Evolutionary conservation across 345 rosid genomes (phyloP).

Genomic region (Combretum micranthum): DNA sequence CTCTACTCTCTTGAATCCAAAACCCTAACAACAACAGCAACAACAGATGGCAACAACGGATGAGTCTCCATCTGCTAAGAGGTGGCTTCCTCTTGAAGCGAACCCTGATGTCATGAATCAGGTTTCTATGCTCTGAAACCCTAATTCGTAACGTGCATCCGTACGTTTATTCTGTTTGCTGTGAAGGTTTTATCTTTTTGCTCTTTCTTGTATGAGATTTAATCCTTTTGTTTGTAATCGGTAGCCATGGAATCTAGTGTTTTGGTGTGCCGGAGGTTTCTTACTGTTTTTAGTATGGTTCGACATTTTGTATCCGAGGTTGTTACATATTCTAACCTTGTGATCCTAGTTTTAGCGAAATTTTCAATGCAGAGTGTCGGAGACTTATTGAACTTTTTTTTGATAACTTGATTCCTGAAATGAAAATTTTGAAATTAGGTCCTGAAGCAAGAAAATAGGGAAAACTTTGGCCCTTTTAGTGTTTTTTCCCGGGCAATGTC

Average conservation of each 20-base stretch:
- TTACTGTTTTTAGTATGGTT: too few relatives aligned
- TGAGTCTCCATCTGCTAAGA: slow-evolving; percentile 54
- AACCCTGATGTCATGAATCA: slow-evolving; percentile 96
- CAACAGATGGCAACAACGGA: slow-evolving; percentile 43
- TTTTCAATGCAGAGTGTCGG: too few relatives aligned
- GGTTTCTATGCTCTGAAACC: slow-evolving; percentile 26
- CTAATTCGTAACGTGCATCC: background rate
- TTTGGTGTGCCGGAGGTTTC: background rate
- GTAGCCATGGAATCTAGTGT: background rate
- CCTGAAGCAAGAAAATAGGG: too few relatives aligned
- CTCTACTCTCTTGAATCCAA: background rate
- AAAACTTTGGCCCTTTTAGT: too few relatives aligned
- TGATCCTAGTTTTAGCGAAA: too few relatives aligned
- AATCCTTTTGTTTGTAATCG: too few relatives aligned
- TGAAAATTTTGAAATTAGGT: too few relatives aligned
- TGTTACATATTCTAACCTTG: too few relatives aligned
- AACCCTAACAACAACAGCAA: background rate
- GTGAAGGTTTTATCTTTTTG: background rate
- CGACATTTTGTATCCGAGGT: too few relatives aligned
- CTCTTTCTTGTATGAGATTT: background rate
- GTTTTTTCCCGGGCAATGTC: too few relatives aligned
- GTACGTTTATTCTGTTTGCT: background rate
- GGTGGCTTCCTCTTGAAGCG: slow-evolving; percentile 99
- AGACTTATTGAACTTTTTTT: too few relatives aligned
- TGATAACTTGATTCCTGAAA: too few relatives aligned